phyloP scores from a whole-genome alignment of 176 grass and related monocot genomes.

The Eragrostis nindensis region DNA sequence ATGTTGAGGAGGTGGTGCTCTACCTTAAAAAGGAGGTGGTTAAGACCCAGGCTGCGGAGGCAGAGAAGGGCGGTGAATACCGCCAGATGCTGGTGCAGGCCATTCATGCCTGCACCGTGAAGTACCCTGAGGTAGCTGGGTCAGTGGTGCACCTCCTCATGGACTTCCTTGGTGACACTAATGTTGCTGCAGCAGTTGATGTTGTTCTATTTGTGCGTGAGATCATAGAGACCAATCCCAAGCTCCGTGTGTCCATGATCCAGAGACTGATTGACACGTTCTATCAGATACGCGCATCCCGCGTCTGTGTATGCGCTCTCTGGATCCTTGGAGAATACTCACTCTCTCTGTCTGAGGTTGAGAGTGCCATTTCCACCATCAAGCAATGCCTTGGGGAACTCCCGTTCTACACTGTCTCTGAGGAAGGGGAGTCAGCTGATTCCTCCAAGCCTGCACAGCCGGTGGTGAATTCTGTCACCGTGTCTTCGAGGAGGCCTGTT shows the following conservation, averaged over 20 bases:
- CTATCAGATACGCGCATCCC: slow-evolving; percentile 76
- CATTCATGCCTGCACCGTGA: slow-evolving; percentile 64
- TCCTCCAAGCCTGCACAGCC: slow-evolving; percentile 46
- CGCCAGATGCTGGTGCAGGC: slow-evolving; percentile 81
- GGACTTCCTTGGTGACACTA: slow-evolving; percentile 82
- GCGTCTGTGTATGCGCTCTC: slow-evolving; percentile 58
- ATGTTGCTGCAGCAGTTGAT: slow-evolving; percentile 72
- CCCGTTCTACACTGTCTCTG: slow-evolving; percentile 63
- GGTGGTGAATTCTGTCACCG: slow-evolving; percentile 42
- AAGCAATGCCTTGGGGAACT: slow-evolving; percentile 73
- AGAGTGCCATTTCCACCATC: slow-evolving; percentile 64
- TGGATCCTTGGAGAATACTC: slow-evolving; percentile 87
- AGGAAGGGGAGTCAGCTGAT: slow-evolving; percentile 57
- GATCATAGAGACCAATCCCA: slow-evolving; percentile 80
- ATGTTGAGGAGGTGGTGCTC: slow-evolving; percentile 79
- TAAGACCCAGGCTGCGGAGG: slow-evolving; percentile 66
- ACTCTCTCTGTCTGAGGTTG: slow-evolving; percentile 65
- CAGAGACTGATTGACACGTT: slow-evolving; percentile 70
- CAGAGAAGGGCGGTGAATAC: slow-evolving; percentile 70
- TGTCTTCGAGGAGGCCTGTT: slow-evolving; percentile 64
- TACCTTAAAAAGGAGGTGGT: slow-evolving; percentile 84
- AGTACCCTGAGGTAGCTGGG: slow-evolving; percentile 72
- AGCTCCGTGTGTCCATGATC: slow-evolving; percentile 81
- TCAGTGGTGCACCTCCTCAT: slow-evolving; percentile 80
- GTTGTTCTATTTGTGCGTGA: slow-evolving; percentile 76